Conservation (phyloP, 2,329 filamentous ascomycete genomes). For the Verticillium klebahnii region DNA sequence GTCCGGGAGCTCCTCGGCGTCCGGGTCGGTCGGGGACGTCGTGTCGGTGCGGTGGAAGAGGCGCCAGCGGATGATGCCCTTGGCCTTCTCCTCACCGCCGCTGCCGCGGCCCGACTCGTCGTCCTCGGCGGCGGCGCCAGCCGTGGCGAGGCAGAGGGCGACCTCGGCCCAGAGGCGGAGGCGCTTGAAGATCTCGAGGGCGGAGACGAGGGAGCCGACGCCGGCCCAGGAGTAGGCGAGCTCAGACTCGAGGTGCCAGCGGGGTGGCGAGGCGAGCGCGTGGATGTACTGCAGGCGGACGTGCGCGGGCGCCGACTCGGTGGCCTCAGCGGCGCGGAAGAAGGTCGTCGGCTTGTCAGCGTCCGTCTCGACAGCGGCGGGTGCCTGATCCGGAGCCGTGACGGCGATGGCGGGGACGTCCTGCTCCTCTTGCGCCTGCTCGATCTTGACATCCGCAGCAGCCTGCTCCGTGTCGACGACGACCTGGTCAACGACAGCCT, state of each 20-base stretch:
- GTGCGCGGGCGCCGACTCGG: slow-evolving; percentile 72
- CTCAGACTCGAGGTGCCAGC: slow-evolving; percentile 94
- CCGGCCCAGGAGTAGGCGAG: slow-evolving; percentile 89
- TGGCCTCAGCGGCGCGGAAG: slow-evolving; percentile 68
- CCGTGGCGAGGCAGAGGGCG: slow-evolving; percentile 76
- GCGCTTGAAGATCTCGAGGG: slow-evolving; percentile 92
- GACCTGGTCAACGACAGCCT: slow-evolving; percentile 92
- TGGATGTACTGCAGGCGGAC: slow-evolving; percentile 81
- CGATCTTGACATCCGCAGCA: slow-evolving; percentile 16
- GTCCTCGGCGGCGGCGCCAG: slow-evolving; percentile 56
- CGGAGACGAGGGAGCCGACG: slow-evolving; percentile 81
- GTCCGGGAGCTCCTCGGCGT: slow-evolving; percentile 34
- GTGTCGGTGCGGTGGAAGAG: slow-evolving; percentile 63
- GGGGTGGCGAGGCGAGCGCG: slow-evolving; percentile 73
- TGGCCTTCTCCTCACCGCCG: slow-evolving; percentile 73
- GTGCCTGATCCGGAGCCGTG: slow-evolving; percentile 27
- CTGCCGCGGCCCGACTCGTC: slow-evolving; percentile 49
- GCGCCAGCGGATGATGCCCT: slow-evolving; percentile 69
- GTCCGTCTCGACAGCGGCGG: slow-evolving; percentile 10
- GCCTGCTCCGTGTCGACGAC: slow-evolving; percentile 68
- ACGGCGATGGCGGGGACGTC: slow-evolving; percentile 43
- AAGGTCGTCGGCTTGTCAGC: slow-evolving; percentile 66
- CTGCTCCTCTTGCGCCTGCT: slow-evolving; percentile 18
- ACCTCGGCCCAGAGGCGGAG: slow-evolving; percentile 93
- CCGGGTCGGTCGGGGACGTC: slow-evolving; percentile 29